Percentiles rank a stretch among this genome's conserved stretches.
phyloP scores from a whole-genome alignment of 1,139 yeast genomes.

The Petasospora fabianii region DNA sequence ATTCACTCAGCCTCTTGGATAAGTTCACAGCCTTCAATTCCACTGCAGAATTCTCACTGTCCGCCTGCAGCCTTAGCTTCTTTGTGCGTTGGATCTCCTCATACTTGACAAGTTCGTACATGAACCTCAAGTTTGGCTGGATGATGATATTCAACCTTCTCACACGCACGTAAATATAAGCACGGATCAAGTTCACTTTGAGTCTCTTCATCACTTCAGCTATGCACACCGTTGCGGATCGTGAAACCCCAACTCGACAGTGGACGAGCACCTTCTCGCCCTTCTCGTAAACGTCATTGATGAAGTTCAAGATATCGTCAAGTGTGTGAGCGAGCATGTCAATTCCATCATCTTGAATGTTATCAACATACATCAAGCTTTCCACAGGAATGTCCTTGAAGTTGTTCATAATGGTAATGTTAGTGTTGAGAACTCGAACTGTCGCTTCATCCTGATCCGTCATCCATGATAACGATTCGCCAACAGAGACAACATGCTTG shows the following conservation, averaged over 20 bases:
- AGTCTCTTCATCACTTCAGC: slow-evolving; percentile 83
- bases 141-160: slow-evolving; percentile 83
- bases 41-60: background rate
- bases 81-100: slow-evolving; percentile 45
- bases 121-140: slow-evolving; percentile 83
- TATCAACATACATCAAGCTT: slow-evolving; percentile 36
- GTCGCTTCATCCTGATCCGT: slow-evolving; percentile 21
- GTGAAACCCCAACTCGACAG: slow-evolving; percentile 88
- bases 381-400: slow-evolving; percentile 34
- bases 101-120: slow-evolving; percentile 81
- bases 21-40: too few relatives aligned
- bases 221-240: slow-evolving; percentile 86
- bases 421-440: slow-evolving; percentile 24
- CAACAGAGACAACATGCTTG: slow-evolving; percentile 77
- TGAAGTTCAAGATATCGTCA: slow-evolving; percentile 39
- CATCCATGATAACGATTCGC: slow-evolving; percentile 70
- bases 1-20: slow-evolving; percentile 13
- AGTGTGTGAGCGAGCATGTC: slow-evolving; percentile 44
- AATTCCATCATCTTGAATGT: slow-evolving; percentile 48
- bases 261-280: slow-evolving; percentile 65
- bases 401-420: slow-evolving; percentile 27
- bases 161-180: slow-evolving; percentile 78
- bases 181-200: slow-evolving; percentile 61
- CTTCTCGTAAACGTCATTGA: slow-evolving; percentile 36
- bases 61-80: slow-evolving; percentile 4